Base-by-base conservation (phyloP, 2,329 filamentous ascomycete genomes). In the Colletotrichum euphorbiae region DNA sequence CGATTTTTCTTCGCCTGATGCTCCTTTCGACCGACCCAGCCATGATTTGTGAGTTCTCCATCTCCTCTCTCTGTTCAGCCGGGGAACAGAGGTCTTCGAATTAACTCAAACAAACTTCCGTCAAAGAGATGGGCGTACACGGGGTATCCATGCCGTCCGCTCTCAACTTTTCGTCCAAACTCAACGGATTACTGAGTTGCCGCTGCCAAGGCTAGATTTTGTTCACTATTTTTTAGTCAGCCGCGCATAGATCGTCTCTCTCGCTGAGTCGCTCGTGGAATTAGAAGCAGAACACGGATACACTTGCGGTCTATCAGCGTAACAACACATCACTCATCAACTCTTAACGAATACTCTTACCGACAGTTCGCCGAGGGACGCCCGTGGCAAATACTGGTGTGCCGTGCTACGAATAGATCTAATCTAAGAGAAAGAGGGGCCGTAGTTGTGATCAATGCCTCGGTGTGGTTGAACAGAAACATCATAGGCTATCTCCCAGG, bases 311-410 rank as follows among this genome's bases (percentile, higher is more conserved):
- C 38, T n/a, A 36, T 21, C 21, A 17, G 15, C 40, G 28, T 28
- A 24, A 54, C n/a, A 52, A 43, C 21, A 21, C 13, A 50, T 52
- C 52, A 4, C 21, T 40, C 15, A 28, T 33, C 21, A 9, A 24
- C 24, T 48, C 24, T 24, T 5, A 13, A 45, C n/a, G 8, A 15
- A 31, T 50, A 19, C 17, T 60, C 46, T 65, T 68, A n/a, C 61
- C 65, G 65, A 65, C 65, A 68, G 65, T 61, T 68, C 61, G 50
- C 65, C 65, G 65, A 68, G 15, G 8, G 46, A 68, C 19, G 54
- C 33, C 61, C 61, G 65, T 65, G 21, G 13, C 21, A 8, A 51
- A 48, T 24, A 6, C 19, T 43, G 15, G 38, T 17, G 19, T 65
- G 28, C 46, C 40, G 17, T 43, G 13, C 46, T 33, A 52, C 17